phyloP scores from a whole-genome alignment of 768 basidiomycete genomes.

The Fomitopsis serialis region DNA sequence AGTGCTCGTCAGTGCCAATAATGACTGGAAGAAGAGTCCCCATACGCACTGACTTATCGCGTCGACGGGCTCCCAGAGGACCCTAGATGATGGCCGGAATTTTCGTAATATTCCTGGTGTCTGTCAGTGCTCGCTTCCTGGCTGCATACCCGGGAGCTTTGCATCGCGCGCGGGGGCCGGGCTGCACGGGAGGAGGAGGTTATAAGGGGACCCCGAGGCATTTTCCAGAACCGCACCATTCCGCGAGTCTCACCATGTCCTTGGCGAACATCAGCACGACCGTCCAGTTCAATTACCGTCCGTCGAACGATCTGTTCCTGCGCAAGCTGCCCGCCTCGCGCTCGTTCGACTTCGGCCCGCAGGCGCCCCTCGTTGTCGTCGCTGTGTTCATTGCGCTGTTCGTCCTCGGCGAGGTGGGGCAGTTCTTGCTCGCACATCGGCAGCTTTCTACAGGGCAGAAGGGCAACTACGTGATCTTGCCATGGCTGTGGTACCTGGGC shows the following conservation, averaged over 20 bases:
- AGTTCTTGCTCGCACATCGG: background rate
- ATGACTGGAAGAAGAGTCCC: too few species aligned
- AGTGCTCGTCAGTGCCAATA: too few species aligned
- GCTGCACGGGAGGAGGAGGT: too few species aligned
- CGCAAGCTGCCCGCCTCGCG: background rate
- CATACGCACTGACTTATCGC: too few species aligned
- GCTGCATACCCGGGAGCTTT: too few species aligned
- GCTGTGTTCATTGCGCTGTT: background rate
- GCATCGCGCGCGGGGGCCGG: too few species aligned
- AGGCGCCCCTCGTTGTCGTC: background rate
- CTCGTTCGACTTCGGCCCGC: background rate
- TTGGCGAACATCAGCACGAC: background rate
- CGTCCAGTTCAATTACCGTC: background rate
- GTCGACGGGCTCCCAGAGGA: too few species aligned
- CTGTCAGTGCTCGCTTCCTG: too few species aligned
- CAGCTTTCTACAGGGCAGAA: background rate
- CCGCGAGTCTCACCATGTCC: background rate
- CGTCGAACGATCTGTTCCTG: background rate
- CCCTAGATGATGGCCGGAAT: too few species aligned
- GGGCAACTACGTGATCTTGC: background rate
- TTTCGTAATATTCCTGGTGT: too few species aligned
- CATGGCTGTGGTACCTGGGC: background rate
- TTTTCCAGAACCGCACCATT: too few species aligned
- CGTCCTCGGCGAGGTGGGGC: background rate
- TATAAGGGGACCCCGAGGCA: too few species aligned